Base-by-base conservation (phyloP, 2,329 filamentous ascomycete genomes). In the Cladosporium phlei region DNA sequence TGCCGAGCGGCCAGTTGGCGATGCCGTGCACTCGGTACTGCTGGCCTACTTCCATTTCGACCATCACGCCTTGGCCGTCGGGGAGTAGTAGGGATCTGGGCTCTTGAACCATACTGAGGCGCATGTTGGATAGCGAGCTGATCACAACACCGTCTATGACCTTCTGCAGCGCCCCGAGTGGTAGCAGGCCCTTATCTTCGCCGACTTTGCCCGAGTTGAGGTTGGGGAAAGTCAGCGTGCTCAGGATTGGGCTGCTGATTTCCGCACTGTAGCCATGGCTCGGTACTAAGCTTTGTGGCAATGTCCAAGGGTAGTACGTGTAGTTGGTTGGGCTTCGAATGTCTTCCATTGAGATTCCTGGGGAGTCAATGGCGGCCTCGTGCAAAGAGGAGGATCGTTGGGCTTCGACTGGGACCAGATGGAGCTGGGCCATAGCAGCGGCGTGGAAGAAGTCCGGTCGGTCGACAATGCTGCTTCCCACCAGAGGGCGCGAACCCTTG, bases 261-360 rank as follows among this genome's bases (percentile, higher is more conserved):
- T 78, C 80, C 4, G 83, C 76, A 55, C 88, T 95, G n/a, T 77
- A 84, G 0, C 86, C 91, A 58, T 94, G 81, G 8, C 71, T 67
- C 0, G 90, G 88, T 2, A 96, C 76, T 56, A 95, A 74, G 20
- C 79, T 75, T 1, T 74, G 72, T 0, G 93, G 91, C 0, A 98
- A 71, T 0, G 93, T 97, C 91, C 91, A 97, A 0, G 93, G 93
- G 60, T 89, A 97, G 58, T 87, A 83, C 0, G 85, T 91, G 63
- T 90, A 83, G 58, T 95, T 95, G 1, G 81, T 82, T 5, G 78
- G 79, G 11, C 82, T 83, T 50, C 62, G 70, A 46, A 74, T 67
- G 60, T 77, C 79, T 6, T 74, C 71, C 21, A 76, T 55, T 6
- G 73, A 75, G 11, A 80, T 73, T 49, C 75, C 78, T 3, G 78